Percentiles rank a stretch among this genome's conserved stretches.
These are phyloP conservation scores for Nyssa sinensis DNA, from an alignment of 148 eudicot genomes.

Conservation along the genomic window DNA sequence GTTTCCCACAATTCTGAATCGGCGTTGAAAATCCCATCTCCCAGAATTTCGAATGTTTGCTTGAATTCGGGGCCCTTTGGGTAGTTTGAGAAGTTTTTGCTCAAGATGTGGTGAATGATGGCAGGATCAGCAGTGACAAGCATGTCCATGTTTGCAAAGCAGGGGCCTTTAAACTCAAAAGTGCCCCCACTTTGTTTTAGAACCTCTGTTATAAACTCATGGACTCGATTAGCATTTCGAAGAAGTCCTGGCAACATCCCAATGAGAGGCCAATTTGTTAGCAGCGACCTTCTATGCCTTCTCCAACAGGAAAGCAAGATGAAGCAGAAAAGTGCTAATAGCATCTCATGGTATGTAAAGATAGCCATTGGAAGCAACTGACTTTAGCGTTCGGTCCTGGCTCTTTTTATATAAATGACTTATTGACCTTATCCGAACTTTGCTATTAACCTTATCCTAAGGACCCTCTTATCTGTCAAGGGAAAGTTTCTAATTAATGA, in stretches of 20 bases:
- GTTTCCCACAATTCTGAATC: constrained; percentile 11
- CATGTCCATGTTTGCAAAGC: constrained; percentile 19
- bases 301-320: background rate
- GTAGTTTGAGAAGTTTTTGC: constrained; percentile 26
- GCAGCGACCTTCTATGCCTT: background rate
- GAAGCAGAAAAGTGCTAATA: background rate
- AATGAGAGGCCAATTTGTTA: constrained; percentile 4
- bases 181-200: constrained; percentile 1
- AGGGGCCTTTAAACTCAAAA: constrained; percentile 22
- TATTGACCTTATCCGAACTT: no score
- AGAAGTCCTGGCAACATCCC: constrained; percentile 3
- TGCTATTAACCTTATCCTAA: no score
- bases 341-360: background rate
- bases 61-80: constrained; percentile 27
- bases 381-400: no score
- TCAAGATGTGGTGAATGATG: constrained; percentile 29
- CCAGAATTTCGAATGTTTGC: constrained; percentile 25
- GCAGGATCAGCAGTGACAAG: constrained; percentile 24
- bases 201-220: constrained; percentile 2
- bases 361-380: constrained; percentile 1
- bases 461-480: no score
- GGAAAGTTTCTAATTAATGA: no score
- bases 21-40: constrained; percentile 22
- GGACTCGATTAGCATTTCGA: background rate
- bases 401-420: no score